A percentile compares a stretch with the other conserved stretches of the same genome.
Conservation (phyloP, 179 eudicot genomes). For the Nepenthes alata region DNA sequence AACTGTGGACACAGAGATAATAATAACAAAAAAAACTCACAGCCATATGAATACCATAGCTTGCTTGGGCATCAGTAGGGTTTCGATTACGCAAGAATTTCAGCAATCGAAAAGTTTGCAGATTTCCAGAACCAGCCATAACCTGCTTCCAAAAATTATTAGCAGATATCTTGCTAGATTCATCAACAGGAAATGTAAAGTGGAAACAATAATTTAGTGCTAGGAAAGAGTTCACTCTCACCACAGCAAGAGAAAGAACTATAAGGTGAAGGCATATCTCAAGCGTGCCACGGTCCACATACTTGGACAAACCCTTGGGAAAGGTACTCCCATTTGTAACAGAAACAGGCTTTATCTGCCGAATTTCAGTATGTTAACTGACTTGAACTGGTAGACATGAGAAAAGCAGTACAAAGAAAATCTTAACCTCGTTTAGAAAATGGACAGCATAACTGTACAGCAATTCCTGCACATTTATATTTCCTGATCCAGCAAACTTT, state of each 20-base stretch:
- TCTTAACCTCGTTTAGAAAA: slow-evolving; percentile 78
- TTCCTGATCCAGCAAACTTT: slow-evolving; percentile 89
- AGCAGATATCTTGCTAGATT: slow-evolving; percentile 8
- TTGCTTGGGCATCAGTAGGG: slow-evolving; percentile 72
- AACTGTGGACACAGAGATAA: not conserved
- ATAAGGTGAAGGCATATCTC: slow-evolving; percentile 93
- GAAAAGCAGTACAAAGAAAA: slow-evolving; percentile 12
- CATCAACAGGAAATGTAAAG: slow-evolving; percentile 1
- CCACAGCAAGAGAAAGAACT: slow-evolving; percentile 85
- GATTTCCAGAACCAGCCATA: slow-evolving; percentile 98
- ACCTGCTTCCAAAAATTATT: slow-evolving; percentile 47
- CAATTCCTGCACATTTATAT: slow-evolving; percentile 72
- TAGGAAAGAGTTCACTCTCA: slow-evolving; percentile 18
- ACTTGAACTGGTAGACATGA: slow-evolving; percentile 9
- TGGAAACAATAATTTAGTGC: not conserved
- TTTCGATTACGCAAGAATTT: slow-evolving; percentile 75
- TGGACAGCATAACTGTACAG: slow-evolving; percentile 64
- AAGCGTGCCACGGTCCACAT: slow-evolving; percentile 85
- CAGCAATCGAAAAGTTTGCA: slow-evolving; percentile 72
- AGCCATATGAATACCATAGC: slow-evolving; percentile 83
- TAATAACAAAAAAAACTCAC: slow-evolving; percentile 35
- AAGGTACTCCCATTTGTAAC: slow-evolving; percentile 28
- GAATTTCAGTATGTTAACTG: slow-evolving; percentile 6
- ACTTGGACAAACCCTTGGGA: slow-evolving; percentile 63
- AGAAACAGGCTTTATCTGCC: slow-evolving; percentile 86